Evolutionary conservation across 2,329 filamentous ascomycete species (phyloP), one percentile per base, ranked within the genome.

Genomic region (Fusarium avenaceum): DNA sequence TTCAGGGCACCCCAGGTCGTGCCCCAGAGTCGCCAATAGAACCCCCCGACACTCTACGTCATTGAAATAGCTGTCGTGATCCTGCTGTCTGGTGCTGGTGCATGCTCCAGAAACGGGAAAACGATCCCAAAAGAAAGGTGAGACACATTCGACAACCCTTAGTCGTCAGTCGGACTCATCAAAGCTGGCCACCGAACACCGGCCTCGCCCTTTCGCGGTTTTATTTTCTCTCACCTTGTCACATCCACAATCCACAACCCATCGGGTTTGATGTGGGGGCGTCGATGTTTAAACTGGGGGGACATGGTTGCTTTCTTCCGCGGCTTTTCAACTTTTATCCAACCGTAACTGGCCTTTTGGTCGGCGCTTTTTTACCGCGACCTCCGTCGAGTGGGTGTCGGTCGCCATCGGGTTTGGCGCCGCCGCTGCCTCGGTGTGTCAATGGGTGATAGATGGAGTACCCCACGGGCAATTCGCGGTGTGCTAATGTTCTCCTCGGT

Each of bases 211-310:
- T 61, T 61, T 45, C 57, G 58, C 47, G 46, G 40, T 45, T 32
- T 39, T 30, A 28, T 42, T 61, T 61, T 52, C 35, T 40, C 43
- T 35, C 30, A 58, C 43, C 50, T 33, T 53, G 50, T 47, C 57
- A 44, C 60, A 59, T 61, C 64, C 65, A 56, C 42, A 45, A 49
- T 61, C 64, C 65, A 56, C 42, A 45, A 49, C 24, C 39, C 44
- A 66, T 74, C 72, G 72, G 72, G 45, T 51, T 73, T 64, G 72
- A 68, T 71, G 72, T 74, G 68, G 70, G 67, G 63, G 40, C 57
- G 15, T 28, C 60, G 32, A 63, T 63, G 51, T 19, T 57, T 49
- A 69, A 69, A 68, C 65, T 44, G 28, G 63, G 54, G 52, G 59
- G 59, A 42, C 28, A 39, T 52, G 44, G 53, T 49, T 55, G 55